Percentiles rank a stretch among this genome's conserved stretches.
Evolutionary conservation across 2,329 filamentous ascomycete genomes (phyloP).

Genomic region (Colletotrichum orbiculare): DNA sequence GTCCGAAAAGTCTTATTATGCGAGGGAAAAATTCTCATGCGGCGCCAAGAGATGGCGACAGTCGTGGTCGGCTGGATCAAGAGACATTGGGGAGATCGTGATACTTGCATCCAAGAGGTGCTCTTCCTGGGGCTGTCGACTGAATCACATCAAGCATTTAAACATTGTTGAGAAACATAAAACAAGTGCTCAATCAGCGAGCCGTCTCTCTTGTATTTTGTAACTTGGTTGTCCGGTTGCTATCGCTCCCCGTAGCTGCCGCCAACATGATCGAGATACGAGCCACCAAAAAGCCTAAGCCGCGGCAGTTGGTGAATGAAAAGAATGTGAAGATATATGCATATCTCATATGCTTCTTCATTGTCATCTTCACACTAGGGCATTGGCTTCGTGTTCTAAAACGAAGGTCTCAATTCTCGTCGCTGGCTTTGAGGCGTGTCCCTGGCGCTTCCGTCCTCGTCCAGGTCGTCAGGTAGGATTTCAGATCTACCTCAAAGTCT

Average conservation of each 20-base stretch:
- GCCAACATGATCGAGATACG: slow-evolving; percentile 1
- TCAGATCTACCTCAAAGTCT: background rate
- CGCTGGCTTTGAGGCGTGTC: background rate
- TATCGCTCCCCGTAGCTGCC: too few relatives aligned
- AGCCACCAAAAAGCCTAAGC: slow-evolving; percentile 4
- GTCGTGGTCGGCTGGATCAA: too few relatives aligned
- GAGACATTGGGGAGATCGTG: too few relatives aligned
- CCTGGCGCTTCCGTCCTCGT: background rate
- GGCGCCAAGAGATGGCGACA: background rate
- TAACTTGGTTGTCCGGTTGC: too few relatives aligned
- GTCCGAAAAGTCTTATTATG: background rate
- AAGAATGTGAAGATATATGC: slow-evolving; percentile 11
- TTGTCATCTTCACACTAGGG: background rate
- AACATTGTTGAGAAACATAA: too few relatives aligned
- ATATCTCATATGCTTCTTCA: background rate
- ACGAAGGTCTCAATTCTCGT: background rate
- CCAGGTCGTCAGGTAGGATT: background rate
- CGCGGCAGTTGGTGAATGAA: slow-evolving; percentile 20
- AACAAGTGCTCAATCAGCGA: too few relatives aligned
- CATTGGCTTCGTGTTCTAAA: background rate
- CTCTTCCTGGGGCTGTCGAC: too few relatives aligned
- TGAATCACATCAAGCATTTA: too few relatives aligned
- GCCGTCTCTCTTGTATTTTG: too few relatives aligned
- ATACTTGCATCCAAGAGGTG: too few relatives aligned
- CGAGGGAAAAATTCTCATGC: background rate